Evolutionary conservation across 2,329 filamentous ascomycete genomes (phyloP), one percentile per base, ranked within the genome.

Genomic region (Stagonosporopsis cucurbitacearum): DNA sequence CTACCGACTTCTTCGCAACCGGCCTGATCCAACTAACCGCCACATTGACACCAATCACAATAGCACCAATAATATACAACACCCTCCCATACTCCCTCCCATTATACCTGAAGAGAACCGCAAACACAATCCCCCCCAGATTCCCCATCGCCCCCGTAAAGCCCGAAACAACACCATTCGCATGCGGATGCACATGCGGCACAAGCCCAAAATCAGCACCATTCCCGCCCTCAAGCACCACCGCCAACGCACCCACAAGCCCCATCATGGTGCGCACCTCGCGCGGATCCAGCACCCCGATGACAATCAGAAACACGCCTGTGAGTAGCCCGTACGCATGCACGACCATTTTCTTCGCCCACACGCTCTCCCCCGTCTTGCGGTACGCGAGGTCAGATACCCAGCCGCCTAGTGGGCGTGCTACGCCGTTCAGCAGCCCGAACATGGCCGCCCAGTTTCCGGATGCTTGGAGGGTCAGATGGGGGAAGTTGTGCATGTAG

Each of bases 181-280:
- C 89, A 58, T 82, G 83, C 0, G 91, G 90, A 74, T 92, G 88
- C 2, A 96, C 88, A 70, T 96, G 92, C 4, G 92, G 91, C 28
- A 96, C 88, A 2, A 96, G 81, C 0, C 90, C 86, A 75, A 94
- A 96, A 76, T 90, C 92, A 23, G 90, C 86, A 0, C 92, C 92
- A 71, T 96, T 96, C 35, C 86, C 87, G 1, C 88, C 90, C 73
- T 95, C 91, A 36, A 92, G 78, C 78, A 96, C 96, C 70, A 96
- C 81, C 0, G 89, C 90, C 77, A 92, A 82, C 4, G 88, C 84
- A 2, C 87, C 87, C 1, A 95, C 78, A 6, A 96, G 84, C 0
- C 89, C 90, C 57, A 94, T 86, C 81, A 95, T 87, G 2, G 84
- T 86, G 4, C 81, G 74, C 48, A 87, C 74, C 25, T 80, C 68